These are phyloP conservation scores for Polyplosphaeria fusca DNA, from an alignment of 495 filamentous ascomycete genomes.

Conservation along the genomic window DNA sequence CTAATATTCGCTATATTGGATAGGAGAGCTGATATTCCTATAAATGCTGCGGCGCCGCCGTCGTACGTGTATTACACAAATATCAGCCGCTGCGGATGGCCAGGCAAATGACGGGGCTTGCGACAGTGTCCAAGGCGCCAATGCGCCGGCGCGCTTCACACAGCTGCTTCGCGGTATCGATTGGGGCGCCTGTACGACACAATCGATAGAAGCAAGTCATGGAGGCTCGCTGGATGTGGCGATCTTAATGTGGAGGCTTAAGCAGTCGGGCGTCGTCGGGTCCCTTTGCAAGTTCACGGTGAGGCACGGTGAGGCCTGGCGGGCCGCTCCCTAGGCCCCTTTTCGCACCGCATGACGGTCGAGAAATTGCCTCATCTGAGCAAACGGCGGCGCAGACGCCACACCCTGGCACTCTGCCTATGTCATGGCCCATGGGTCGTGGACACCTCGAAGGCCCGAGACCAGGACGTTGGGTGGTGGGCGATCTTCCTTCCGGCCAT, in stretches of 20 bases:
- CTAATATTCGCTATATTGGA: slow-evolving; percentile 4
- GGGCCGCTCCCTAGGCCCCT: slow-evolving; percentile 27
- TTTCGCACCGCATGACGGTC: slow-evolving; percentile 24
- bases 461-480: neutral
- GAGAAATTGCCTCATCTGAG: slow-evolving; percentile 23
- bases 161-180: slow-evolving; percentile 3
- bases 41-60: neutral
- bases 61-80: neutral
- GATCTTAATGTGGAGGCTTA: slow-evolving; percentile 28
- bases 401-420: neutral
- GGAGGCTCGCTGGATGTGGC: slow-evolving; percentile 5
- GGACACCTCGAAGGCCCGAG: slow-evolving; percentile 5
- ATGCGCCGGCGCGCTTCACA: too few species aligned
- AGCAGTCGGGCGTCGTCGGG: neutral
- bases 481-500: neutral
- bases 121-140: too few species aligned
- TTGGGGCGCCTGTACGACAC: slow-evolving; percentile 5
- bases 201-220: slow-evolving; percentile 20
- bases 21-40: slow-evolving; percentile 10
- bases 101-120: too few species aligned
- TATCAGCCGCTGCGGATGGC: slow-evolving; percentile 9
- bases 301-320: neutral
- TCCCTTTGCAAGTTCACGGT: neutral
- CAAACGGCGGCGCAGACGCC: neutral
- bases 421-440: neutral